Evolutionary conservation across 2,329 filamentous ascomycete genomes (phyloP).

Genomic region (Lachnellula suecica): DNA sequence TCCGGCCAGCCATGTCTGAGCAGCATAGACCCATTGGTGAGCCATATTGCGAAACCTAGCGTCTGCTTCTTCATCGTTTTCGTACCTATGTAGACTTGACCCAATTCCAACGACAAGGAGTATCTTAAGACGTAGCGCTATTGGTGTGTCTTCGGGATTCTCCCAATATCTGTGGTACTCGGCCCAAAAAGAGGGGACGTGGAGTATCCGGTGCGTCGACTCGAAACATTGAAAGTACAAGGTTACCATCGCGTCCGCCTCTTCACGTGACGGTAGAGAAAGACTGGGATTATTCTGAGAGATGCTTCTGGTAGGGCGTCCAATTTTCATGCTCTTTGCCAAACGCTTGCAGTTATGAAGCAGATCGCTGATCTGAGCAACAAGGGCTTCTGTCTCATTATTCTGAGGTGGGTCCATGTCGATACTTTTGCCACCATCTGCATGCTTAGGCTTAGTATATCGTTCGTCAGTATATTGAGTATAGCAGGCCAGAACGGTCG

Average conservation of each 20-base stretch:
- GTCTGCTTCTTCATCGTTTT: slow-evolving; percentile 24
- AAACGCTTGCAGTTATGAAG: slow-evolving; percentile 36
- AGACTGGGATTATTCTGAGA: slow-evolving; percentile 22
- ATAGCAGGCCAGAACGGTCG: not conserved
- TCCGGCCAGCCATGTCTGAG: slow-evolving; percentile 41
- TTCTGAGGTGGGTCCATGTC: not conserved
- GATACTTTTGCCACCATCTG: not conserved
- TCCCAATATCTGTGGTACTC: slow-evolving; percentile 50
- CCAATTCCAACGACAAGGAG: slow-evolving; percentile 43
- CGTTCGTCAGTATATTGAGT: too few species aligned
- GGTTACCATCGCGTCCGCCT: slow-evolving; percentile 39
- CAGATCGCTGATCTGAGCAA: slow-evolving; percentile 30
- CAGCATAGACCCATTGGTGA: slow-evolving; percentile 41
- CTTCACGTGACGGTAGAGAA: not conserved
- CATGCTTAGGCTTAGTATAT: too few species aligned
- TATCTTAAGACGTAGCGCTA: slow-evolving; percentile 34
- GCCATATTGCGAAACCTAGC: slow-evolving; percentile 29
- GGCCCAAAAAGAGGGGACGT: slow-evolving; percentile 49
- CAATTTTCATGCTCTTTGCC: slow-evolving; percentile 33
- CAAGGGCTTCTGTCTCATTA: slow-evolving; percentile 24
- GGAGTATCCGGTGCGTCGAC: slow-evolving; percentile 50
- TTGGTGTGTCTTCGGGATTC: slow-evolving; percentile 26
- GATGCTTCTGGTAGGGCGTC: slow-evolving; percentile 36
- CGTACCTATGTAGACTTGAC: slow-evolving; percentile 33
- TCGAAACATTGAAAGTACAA: slow-evolving; percentile 53